A percentile compares a stretch with the other conserved stretches of the same genome.
Conservation (phyloP, 2,329 filamentous ascomycete species). For the Chrysoporthe puriensis region DNA sequence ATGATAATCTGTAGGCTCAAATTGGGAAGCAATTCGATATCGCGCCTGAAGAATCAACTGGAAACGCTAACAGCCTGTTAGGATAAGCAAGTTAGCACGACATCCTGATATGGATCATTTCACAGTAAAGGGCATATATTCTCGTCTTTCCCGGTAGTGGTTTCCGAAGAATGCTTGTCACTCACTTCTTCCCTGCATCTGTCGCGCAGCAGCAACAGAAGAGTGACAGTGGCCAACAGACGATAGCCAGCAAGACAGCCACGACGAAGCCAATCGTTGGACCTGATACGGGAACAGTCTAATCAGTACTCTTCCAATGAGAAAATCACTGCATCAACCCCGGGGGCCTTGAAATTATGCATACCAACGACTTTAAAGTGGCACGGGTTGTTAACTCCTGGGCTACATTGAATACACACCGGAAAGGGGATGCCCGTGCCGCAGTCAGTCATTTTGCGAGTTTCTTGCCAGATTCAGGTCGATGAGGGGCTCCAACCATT, state of each 20-base stretch:
- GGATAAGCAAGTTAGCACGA: not conserved
- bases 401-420: conserved; percentile 26
- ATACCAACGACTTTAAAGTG: conserved; percentile 26
- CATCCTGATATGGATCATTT: not conserved
- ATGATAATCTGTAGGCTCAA: conserved; percentile 6
- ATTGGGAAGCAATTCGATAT: conserved; percentile 25
- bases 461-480: not conserved
- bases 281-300: conserved; percentile 1
- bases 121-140: not conserved
- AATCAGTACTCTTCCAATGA: not conserved
- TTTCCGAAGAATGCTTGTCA: not conserved
- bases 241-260: conserved; percentile 23
- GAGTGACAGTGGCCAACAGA: conserved; percentile 26
- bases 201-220: conserved; percentile 25
- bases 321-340: not conserved
- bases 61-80: conserved; percentile 20
- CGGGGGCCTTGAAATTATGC: not conserved
- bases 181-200: conserved; percentile 26
- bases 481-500: not conserved
- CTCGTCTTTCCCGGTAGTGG: not conserved
- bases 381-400: conserved; percentile 24
- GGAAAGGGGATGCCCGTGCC: conserved; percentile 17
- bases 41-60: conserved; percentile 21
- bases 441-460: conserved; percentile 18
- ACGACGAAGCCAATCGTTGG: conserved; percentile 25